A percentile compares a stretch with the other conserved stretches of the same genome.
phyloP scores from a whole-genome alignment of 306 rosid species.

The peach (Prunus persica) region Prunus_persica_NCBIv2 NC_034009.1:42175001-42175500 shows the following conservation, averaged over 20 bases:
- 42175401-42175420: not conserved
- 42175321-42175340: conserved; percentile 19
- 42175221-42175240: conserved; percentile 50
- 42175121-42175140: not conserved
- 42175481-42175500: too few relatives aligned
- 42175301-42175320: conserved; percentile 28
- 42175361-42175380: not conserved
- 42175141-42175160: conserved; percentile 1
- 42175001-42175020: not conserved
- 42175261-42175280: conserved; percentile 26
- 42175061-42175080: not conserved
- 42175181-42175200: conserved; percentile 37
- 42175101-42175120: conserved; percentile 16
- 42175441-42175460: not conserved
- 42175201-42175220: conserved; percentile 36
- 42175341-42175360: conserved; percentile 10
- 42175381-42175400: not conserved
- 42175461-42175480: not conserved
- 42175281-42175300: conserved; percentile 16
- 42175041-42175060: not conserved
- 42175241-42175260: conserved; percentile 22
- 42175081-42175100: not conserved
- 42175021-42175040: not conserved
- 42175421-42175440: not conserved
- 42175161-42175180: conserved; percentile 23